A percentile compares a stretch with the other conserved stretches of the same genome.
These are phyloP conservation scores for Pezicula carpinea DNA, from an alignment of 2,329 filamentous ascomycete genomes.

Conservation along the genomic window DNA sequence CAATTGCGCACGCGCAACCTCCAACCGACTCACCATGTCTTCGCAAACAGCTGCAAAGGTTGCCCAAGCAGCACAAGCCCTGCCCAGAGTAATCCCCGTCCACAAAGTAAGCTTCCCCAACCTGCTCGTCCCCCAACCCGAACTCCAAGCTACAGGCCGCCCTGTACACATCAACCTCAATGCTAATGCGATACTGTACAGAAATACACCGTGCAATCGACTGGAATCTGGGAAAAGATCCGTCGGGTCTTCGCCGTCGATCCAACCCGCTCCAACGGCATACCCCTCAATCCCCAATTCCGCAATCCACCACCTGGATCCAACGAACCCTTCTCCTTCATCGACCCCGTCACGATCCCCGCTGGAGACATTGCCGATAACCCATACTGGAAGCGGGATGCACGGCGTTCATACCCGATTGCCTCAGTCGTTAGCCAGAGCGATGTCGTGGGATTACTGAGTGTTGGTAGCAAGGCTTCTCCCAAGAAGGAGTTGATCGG, in stretches of 20 bases:
- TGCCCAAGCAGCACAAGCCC: constrained; percentile 52
- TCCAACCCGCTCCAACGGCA: constrained; percentile 80
- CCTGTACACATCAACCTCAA: constrained; percentile 4
- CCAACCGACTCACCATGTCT: constrained; percentile 37
- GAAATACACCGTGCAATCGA: constrained; percentile 96
- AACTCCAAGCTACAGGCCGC: constrained; percentile 5
- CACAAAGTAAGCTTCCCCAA: constrained; percentile 45
- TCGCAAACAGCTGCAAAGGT: constrained; percentile 47
- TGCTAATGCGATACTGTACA: constrained; percentile 35
- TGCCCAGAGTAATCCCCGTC: constrained; percentile 50
- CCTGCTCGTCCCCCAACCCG: constrained; percentile 12
- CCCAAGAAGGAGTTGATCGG: constrained; percentile 83
- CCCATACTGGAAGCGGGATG: constrained; percentile 94
- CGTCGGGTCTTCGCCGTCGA: constrained; percentile 77
- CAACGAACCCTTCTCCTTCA: constrained; percentile 65
- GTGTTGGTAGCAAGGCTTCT: constrained; percentile 72
- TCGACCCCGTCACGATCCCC: constrained; percentile 79
- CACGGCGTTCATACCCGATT: constrained; percentile 75
- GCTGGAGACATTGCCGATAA: constrained; percentile 86
- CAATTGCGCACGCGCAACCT: constrained; percentile 17
- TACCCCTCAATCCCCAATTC: constrained; percentile 90
- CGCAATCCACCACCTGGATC: constrained; percentile 79
- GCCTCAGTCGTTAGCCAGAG: constrained; percentile 77
- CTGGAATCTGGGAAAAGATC: constrained; percentile 80
- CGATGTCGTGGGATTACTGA: constrained; percentile 80